Conservation (phyloP, 2,329 filamentous ascomycete species). For the Aspergillus luchuensis region DNA sequence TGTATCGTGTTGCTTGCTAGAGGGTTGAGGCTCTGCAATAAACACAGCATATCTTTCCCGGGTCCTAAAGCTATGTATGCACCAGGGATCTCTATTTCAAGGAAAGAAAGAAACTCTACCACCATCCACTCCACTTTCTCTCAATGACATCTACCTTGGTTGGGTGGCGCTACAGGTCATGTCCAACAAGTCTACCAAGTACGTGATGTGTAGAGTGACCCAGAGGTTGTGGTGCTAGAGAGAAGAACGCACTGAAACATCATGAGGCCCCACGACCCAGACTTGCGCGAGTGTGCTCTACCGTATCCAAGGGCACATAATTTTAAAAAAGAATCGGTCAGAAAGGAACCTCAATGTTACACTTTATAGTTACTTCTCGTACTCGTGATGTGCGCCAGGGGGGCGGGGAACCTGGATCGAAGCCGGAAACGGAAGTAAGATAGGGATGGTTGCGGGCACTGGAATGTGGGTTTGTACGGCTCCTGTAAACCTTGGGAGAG, state of each 20-base stretch:
- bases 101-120: not conserved
- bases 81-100: not conserved
- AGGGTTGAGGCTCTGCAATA: not conserved
- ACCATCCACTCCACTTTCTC: not conserved
- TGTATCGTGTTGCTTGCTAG: not conserved
- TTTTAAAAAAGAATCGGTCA: not conserved
- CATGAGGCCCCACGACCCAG: not conserved
- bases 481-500: not conserved
- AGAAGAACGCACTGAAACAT: not conserved
- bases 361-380: conserved; percentile 2
- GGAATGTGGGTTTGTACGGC: not conserved
- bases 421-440: not conserved
- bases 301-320: not conserved
- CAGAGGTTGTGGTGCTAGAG: not conserved
- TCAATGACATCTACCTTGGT: not conserved
- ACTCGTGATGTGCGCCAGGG: not conserved
- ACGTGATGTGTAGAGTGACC: not conserved
- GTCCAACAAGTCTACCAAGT: not conserved
- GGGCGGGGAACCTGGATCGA: not conserved
- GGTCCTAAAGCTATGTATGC: not conserved
- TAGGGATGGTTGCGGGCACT: not conserved
- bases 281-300: not conserved
- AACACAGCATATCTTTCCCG: not conserved
- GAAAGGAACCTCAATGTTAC: not conserved
- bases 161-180: not conserved